Evolutionary conservation across 441 rosid species (phyloP), one percentile per base, ranked within the genome.

Genomic region (Metrosideros polymorpha): DNA sequence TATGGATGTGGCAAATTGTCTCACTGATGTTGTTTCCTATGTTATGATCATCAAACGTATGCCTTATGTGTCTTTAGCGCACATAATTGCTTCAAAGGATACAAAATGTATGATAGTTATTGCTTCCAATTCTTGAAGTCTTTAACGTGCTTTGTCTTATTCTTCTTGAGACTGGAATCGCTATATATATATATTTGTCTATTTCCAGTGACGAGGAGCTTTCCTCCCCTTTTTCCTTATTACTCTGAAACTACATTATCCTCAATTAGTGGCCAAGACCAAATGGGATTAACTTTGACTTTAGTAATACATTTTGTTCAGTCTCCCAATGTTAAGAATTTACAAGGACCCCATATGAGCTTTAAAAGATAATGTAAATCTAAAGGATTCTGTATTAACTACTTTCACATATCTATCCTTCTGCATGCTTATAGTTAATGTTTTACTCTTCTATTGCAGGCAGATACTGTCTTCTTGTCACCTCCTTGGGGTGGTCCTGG

Each of bases 401-500:
- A 63, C 42, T 32, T 63, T 63, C 12, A 63, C 42, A 32, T 63
- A 5, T 63, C 29, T 63, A 63, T 63, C 25, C 76, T 63, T 63
- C 76, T 54, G 29, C 63, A 82, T 79, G 87, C 54, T 84, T 79
- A 55, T 84, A 24, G 88, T 18, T 57, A 75, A 71, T 87, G 63
- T 13, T 55, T 59, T 82, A 25, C 85, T 57, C 83, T 89, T 49
- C 79, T 39, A 86, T 84, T 89, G 87, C 93, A 97, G 99, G 98
- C 96, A 32, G 96, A 92, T 82, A 92, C 94, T 2, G 95, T 94
- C 82, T 98, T 96, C 90, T 87, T 98, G 88, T 98, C 99, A 49
- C 99, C 99, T 87, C 98, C 99, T 15, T 96, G 99, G 98, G 99
- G 99, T 15, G 99, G 99, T 75, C 99, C 99, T 88, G 94, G 91